Evolutionary conservation across 371 early-diverging fungal species (phyloP).

Genomic region (Mortierella sp.): DNA sequence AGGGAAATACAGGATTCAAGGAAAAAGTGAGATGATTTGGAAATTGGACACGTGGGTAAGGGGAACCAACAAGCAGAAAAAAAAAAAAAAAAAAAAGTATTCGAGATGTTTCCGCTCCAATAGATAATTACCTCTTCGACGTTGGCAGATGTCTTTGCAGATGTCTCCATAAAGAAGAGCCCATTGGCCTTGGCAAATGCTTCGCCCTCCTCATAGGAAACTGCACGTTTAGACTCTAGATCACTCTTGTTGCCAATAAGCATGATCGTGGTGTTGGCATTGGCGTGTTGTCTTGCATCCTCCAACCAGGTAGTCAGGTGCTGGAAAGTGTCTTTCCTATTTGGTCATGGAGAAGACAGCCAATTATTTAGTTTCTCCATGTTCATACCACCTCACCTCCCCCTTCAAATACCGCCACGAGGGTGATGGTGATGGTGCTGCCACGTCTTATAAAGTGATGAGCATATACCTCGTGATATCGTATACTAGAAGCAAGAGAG

Average conservation of each 20-base stretch:
- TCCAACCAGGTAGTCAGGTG: slow-evolving; percentile 94
- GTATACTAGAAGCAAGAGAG: slow-evolving; percentile 61
- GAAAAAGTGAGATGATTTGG: slow-evolving; percentile 6
- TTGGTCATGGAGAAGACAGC: background rate
- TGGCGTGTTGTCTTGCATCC: slow-evolving; percentile 88
- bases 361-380: background rate
- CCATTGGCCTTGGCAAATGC: slow-evolving; percentile 87
- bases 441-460: background rate
- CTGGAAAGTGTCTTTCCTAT: slow-evolving; percentile 89
- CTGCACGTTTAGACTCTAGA: slow-evolving; percentile 83
- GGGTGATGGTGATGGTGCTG: background rate
- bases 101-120: background rate
- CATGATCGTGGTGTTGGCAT: slow-evolving; percentile 90
- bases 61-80: slow-evolving; percentile 1
- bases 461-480: slow-evolving; percentile 76
- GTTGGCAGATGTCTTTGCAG: slow-evolving; percentile 93
- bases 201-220: slow-evolving; percentile 89
- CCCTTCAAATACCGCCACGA: too few relatives aligned
- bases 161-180: slow-evolving; percentile 92
- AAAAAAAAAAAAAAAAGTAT: too few relatives aligned
- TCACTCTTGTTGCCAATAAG: slow-evolving; percentile 97
- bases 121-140: slow-evolving; percentile 88
- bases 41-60: background rate
- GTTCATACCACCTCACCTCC: too few relatives aligned
- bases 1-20: slow-evolving; percentile 4